These are phyloP conservation scores for Penicillium sp. DNA, from an alignment of 2,329 filamentous ascomycete genomes.

Conservation along the genomic window DNA sequence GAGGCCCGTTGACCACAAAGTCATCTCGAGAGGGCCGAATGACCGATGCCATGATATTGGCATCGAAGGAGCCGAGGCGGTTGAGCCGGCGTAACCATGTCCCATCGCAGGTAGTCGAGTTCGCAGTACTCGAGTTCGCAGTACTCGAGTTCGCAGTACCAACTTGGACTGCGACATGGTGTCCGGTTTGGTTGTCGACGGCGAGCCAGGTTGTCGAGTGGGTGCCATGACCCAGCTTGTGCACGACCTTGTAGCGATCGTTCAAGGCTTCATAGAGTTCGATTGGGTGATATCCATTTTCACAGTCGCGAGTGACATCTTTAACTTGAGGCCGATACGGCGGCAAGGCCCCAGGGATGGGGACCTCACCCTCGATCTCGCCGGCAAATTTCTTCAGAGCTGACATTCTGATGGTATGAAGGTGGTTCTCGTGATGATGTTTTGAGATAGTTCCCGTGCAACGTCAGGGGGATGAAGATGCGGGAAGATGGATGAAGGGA, in stretches of 20 bases:
- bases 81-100: slow-evolving; percentile 16
- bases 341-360: no score
- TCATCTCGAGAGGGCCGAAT: slow-evolving; percentile 17
- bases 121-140: no score
- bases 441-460: not conserved
- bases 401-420: not conserved
- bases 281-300: slow-evolving; percentile 1
- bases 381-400: not conserved
- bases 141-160: not conserved
- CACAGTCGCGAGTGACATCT: not conserved
- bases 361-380: not conserved
- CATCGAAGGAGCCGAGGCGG: not conserved
- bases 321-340: not conserved
- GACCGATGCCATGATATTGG: slow-evolving; percentile 1
- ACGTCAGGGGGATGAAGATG: not conserved
- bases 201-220: slow-evolving; percentile 3
- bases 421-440: not conserved
- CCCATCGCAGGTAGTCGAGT: not conserved
- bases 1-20: slow-evolving; percentile 15
- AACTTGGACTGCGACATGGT: slow-evolving; percentile 4
- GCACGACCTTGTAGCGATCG: not conserved
- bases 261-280: not conserved
- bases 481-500: no score
- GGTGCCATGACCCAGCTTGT: slow-evolving; percentile 5
- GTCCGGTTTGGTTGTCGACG: not conserved